Evolutionary conservation across 192 early-diverging fungal species (phyloP).

Genomic region (Rhizoclosmatium globosum): DNA sequence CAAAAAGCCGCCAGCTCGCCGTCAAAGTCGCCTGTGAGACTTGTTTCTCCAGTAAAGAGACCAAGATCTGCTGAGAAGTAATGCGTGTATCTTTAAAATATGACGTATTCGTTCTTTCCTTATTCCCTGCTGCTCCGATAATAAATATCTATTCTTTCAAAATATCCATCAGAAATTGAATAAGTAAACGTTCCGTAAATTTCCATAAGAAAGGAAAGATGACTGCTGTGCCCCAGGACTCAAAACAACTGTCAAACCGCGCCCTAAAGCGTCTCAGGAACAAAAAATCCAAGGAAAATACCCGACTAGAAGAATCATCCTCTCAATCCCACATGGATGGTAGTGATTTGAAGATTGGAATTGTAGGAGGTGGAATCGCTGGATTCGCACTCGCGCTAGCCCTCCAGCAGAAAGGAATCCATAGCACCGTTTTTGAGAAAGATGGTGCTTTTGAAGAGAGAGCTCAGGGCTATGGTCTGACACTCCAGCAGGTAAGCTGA

Average conservation of each 20-base stretch:
- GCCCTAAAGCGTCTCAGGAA: neutral
- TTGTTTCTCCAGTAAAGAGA: neutral
- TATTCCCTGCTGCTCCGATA: neutral
- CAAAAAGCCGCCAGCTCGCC: slow-evolving; percentile 5
- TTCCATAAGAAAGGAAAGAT: too few relatives aligned
- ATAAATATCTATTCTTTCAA: neutral
- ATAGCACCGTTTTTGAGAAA: slow-evolving; percentile 20
- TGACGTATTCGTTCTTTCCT: neutral
- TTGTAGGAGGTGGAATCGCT: slow-evolving; percentile 34
- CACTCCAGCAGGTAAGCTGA: slow-evolving; percentile 33
- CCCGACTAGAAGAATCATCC: too few relatives aligned
- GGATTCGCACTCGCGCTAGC: slow-evolving; percentile 30
- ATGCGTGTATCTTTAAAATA: too few relatives aligned
- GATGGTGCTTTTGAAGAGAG: slow-evolving; percentile 18
- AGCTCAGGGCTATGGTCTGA: slow-evolving; percentile 37
- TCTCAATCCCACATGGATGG: too few relatives aligned
- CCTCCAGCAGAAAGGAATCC: slow-evolving; percentile 12
- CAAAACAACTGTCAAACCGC: neutral
- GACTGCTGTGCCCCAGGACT: neutral
- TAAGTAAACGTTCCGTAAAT: too few relatives aligned
- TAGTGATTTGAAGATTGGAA: slow-evolving; percentile 1
- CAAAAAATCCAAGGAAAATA: neutral
- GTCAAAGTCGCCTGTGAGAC: neutral
- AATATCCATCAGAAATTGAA: neutral
- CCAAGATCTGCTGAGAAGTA: neutral